Base-by-base conservation (phyloP, 805 yeast species). In the Grigorovia jiainica region DNA sequence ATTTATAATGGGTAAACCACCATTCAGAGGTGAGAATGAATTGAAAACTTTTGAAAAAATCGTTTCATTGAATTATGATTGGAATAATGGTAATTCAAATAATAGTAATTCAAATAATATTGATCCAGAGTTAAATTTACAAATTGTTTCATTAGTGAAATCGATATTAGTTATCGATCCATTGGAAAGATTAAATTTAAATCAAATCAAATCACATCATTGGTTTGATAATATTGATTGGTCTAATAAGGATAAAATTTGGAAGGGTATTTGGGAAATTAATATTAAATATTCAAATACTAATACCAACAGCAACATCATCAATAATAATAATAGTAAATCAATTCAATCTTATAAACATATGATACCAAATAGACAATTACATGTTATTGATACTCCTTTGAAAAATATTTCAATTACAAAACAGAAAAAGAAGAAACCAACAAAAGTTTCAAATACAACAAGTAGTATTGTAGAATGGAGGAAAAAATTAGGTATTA, bases 21-120 rank as follows among this genome's bases (percentile, higher is more conserved):
- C 97, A 1, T 87, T 87, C 60, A 83, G 87, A 59, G 96, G 95
- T 0, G 65, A 73, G 17, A 85, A 87, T 17, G 96, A 87, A 62
- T 79, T 84, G 57, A 73, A 79, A 43, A 87, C 95, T 0, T 87
- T 87, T 64, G 95, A 87, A 56, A 82, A 84, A 55, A 92, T 92
- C 54, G 85, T 89, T 38, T 73, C 73, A 36, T 68, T 82, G 27
- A 84, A 86, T 43, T 92, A 82, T 57, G 63, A 73, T 16, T 86
- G 82, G 66, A 84, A 45, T 19, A 36, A 34, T 25, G 34, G 17
- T 27, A 27, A 13, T 11, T 7, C n/a, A 3, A 44, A 30, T 31
- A 40, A 35, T 5, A 34, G 30, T 9, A 20, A 9, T 8, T 36
- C 41, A 4, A 40, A n/a, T 13, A 24, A 34, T 17, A 4, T 10